phyloP scores from a whole-genome alignment of 805 yeast species.

The Zygosaccharomyces rouxii region DNA sequence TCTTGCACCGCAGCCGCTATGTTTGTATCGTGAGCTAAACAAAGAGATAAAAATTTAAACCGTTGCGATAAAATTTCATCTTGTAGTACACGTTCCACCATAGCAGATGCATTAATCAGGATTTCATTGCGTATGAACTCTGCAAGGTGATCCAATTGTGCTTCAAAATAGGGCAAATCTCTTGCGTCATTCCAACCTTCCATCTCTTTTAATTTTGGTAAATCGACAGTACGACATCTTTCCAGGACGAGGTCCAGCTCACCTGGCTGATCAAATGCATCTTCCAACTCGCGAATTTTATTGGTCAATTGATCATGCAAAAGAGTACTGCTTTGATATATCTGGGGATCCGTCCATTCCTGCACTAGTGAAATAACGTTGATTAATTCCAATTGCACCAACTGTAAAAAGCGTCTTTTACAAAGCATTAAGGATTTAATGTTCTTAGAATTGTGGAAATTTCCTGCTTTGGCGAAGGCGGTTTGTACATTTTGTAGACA shows the following conservation, averaged over 20 bases:
- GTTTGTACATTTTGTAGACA: conserved; percentile 40
- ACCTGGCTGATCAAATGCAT: conserved; percentile 47
- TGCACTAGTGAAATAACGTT: conserved; percentile 21
- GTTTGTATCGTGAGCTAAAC: conserved; percentile 17
- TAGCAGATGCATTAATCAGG: conserved; percentile 49
- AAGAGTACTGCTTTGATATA: conserved; percentile 25
- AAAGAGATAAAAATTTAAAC: conserved; percentile 25
- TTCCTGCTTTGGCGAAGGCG: conserved; percentile 39
- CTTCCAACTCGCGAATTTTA: conserved; percentile 52
- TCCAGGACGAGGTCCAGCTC: conserved; percentile 46
- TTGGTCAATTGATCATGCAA: conserved; percentile 32
- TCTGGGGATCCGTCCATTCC: conserved; percentile 20
- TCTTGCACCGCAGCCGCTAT: conserved; percentile 30
- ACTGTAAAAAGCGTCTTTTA: conserved; percentile 39
- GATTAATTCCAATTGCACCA: conserved; percentile 41
- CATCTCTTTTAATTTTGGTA: conserved; percentile 46
- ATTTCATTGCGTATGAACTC: conserved; percentile 51
- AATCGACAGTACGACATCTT: conserved; percentile 41
- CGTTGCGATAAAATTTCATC: conserved; percentile 26
- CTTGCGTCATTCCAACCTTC: conserved; percentile 49
- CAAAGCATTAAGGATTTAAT: conserved; percentile 37
- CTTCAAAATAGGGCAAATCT: conserved; percentile 42
- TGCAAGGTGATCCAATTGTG: conserved; percentile 40
- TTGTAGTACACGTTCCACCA: conserved; percentile 46
- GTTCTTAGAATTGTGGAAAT: conserved; percentile 43